Conservation (phyloP, 495 filamentous ascomycete genomes). For the Aeminium ludgeri region DNA sequence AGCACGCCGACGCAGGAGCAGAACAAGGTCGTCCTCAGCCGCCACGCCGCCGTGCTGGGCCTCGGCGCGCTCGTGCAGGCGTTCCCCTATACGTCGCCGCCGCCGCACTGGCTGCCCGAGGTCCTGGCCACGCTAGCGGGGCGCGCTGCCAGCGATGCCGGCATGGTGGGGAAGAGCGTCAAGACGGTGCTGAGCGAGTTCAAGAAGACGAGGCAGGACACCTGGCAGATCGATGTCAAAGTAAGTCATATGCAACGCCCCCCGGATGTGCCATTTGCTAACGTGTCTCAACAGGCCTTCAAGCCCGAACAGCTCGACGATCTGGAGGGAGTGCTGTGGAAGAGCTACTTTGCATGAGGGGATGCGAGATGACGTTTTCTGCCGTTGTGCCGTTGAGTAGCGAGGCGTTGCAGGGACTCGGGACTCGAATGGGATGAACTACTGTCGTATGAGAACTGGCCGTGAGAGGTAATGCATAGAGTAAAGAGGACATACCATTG, state of each 20-base stretch:
- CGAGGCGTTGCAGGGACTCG: not conserved
- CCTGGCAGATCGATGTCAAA: conserved; percentile 95
- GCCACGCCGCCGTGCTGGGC: conserved; percentile 85
- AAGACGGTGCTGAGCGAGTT: conserved; percentile 92
- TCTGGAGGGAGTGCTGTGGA: conserved; percentile 92
- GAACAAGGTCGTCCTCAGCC: conserved; percentile 56
- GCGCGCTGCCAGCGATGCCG: conserved; percentile 71
- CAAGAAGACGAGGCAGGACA: conserved; percentile 98
- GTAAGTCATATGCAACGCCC: conserved; percentile 31
- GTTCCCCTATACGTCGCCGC: conserved; percentile 92
- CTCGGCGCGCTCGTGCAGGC: conserved; percentile 83
- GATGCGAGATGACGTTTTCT: not conserved
- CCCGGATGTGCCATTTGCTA: conserved; percentile 5
- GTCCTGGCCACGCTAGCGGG: conserved; percentile 74
- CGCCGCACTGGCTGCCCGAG: conserved; percentile 85
- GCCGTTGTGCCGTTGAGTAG: not conserved
- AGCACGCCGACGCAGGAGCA: conserved; percentile 46
- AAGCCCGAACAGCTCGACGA: conserved; percentile 84
- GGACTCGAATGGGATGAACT: no score
- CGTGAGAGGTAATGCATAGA: no score
- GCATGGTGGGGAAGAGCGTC: conserved; percentile 92
- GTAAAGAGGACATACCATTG: no score
- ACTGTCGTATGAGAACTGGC: no score
- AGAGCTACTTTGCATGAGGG: conserved; percentile 87
- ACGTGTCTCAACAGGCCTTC: conserved; percentile 48